These are phyloP conservation scores for Phytophthora capsici DNA, from an alignment of 352 stramenopile genomes.

Conservation along the genomic window DNA sequence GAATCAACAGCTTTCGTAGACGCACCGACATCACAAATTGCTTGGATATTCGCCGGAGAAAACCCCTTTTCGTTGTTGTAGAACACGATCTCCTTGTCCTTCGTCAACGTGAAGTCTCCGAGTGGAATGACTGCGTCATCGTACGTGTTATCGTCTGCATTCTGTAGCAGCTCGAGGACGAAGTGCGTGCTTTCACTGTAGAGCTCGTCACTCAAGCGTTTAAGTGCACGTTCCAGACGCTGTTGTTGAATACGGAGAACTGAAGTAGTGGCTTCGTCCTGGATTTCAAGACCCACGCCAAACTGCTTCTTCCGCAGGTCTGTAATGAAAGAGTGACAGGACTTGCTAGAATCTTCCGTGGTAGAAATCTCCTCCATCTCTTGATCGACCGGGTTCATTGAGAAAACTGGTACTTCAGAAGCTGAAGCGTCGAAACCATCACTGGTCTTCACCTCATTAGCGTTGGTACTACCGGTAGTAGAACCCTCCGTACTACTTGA, in stretches of 20 bases:
- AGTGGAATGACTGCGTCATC: conserved; percentile 43
- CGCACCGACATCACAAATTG: conserved; percentile 88
- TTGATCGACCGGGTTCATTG: not conserved
- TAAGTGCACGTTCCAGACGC: conserved; percentile 82
- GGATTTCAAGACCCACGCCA: conserved; percentile 74
- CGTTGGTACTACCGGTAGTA: not conserved
- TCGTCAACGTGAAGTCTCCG: conserved; percentile 68
- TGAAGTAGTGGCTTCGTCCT: conserved; percentile 56
- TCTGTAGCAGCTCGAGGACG: conserved; percentile 89
- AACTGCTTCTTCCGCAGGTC: conserved; percentile 78
- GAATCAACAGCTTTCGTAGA: conserved; percentile 71
- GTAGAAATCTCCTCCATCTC: conserved; percentile 6
- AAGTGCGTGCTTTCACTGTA: conserved; percentile 91
- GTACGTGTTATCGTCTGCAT: conserved; percentile 89
- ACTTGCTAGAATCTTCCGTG: conserved; percentile 3
- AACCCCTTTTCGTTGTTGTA: conserved; percentile 89
- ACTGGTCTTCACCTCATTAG: not conserved
- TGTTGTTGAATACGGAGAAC: conserved; percentile 81
- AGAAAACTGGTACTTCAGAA: conserved; percentile 18
- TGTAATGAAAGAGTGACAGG: conserved; percentile 64
- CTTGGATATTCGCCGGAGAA: conserved; percentile 72
- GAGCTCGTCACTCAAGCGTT: conserved; percentile 85
- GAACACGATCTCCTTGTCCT: conserved; percentile 66
- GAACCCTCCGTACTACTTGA: too few species aligned
- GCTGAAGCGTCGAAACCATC: conserved; percentile 9